Conservation (phyloP, 805 yeast species). For the Candida vartiovaarae region DNA sequence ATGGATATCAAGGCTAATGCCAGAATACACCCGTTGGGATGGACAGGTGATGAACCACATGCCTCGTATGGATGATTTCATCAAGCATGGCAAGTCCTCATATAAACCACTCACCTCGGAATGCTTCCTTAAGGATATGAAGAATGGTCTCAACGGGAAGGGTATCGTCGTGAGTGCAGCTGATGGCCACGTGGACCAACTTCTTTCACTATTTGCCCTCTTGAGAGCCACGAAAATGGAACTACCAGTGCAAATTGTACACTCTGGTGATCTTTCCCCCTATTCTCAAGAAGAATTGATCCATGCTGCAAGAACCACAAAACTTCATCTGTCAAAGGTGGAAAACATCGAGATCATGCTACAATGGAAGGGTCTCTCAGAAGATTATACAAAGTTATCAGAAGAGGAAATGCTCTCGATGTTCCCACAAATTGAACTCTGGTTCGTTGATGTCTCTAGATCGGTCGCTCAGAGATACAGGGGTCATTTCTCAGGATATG, state of each 20-base stretch:
- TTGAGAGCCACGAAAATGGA: conserved; percentile 28
- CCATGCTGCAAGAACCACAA: conserved; percentile 25
- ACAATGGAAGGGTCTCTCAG: conserved; percentile 1
- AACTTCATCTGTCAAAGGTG: conserved; percentile 6
- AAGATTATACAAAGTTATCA: background rate
- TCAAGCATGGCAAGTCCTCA: conserved; percentile 10
- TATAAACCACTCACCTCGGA: conserved; percentile 18
- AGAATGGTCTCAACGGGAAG: conserved; percentile 26
- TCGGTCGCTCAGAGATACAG: conserved; percentile 15
- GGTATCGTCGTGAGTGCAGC: conserved; percentile 28
- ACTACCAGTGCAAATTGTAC: conserved; percentile 36
- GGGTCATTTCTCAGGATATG: conserved; percentile 30
- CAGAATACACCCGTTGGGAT: conserved; percentile 31
- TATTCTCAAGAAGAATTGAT: conserved; percentile 26
- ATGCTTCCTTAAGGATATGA: conserved; percentile 24
- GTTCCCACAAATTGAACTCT: conserved; percentile 29
- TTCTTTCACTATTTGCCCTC: conserved; percentile 33
- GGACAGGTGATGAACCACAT: conserved; percentile 20
- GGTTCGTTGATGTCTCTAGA: conserved; percentile 31
- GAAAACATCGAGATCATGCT: conserved; percentile 7
- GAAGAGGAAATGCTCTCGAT: conserved; percentile 5
- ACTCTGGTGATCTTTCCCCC: conserved; percentile 28
- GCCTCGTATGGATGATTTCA: conserved; percentile 14
- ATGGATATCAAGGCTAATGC: conserved; percentile 27
- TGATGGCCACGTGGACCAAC: conserved; percentile 24